Evolutionary conservation across 2,329 filamentous ascomycete genomes (phyloP).

Genomic region (Colletotrichum lindemuthianum): DNA sequence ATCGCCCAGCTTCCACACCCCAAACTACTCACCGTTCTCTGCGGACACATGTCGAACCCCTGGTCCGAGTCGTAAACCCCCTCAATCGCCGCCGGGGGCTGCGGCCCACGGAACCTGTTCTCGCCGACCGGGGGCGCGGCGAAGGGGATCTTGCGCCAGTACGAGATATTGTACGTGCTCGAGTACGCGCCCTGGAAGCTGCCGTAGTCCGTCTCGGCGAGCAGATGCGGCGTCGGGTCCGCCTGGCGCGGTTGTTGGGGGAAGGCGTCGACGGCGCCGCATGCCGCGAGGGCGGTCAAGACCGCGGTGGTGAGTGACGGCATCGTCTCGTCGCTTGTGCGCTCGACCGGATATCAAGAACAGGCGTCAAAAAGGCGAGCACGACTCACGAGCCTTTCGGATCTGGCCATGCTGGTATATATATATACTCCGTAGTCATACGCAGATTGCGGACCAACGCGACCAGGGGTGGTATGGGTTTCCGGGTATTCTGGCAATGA

Average conservation of each 20-base stretch:
- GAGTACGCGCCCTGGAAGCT: conserved; percentile 64
- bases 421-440: neutral
- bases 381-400: too few relatives aligned
- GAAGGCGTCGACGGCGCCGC: conserved; percentile 7
- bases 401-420: neutral
- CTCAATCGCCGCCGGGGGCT: conserved; percentile 60
- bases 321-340: neutral
- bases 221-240: conserved; percentile 15
- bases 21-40: conserved; percentile 56
- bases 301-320: conserved; percentile 18
- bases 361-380: too few relatives aligned
- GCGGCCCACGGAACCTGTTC: conserved; percentile 70
- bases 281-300: conserved; percentile 8
- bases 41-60: conserved; percentile 66
- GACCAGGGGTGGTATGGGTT: neutral
- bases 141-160: conserved; percentile 70
- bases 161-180: conserved; percentile 63
- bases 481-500: neutral
- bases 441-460: too few relatives aligned
- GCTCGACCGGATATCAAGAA: too few relatives aligned
- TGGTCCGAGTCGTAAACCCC: conserved; percentile 65
- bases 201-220: conserved; percentile 55
- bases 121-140: conserved; percentile 65
- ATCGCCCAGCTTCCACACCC: too few relatives aligned
- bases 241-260: conserved; percentile 19